Conservation (phyloP, 2,329 filamentous ascomycete genomes). For the Fusarium sarcochroum region DNA sequence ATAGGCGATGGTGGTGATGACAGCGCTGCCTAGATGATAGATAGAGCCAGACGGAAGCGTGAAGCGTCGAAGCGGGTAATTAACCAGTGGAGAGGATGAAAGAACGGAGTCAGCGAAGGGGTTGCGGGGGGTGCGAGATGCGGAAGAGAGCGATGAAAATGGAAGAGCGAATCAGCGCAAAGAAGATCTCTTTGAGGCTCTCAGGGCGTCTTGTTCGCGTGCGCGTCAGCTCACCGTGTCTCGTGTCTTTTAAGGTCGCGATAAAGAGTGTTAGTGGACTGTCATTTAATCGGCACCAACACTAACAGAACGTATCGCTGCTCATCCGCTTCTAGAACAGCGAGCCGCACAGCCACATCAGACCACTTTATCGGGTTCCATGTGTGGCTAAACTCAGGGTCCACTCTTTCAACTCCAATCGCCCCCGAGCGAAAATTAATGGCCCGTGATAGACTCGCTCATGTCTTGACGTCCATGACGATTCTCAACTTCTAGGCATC, state of each 20-base stretch:
- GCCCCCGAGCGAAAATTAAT: constrained; percentile 44
- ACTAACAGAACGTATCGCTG: not conserved
- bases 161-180: constrained; percentile 29
- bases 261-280: constrained; percentile 24
- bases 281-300: not conserved
- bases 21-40: constrained; percentile 36
- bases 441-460: constrained; percentile 34
- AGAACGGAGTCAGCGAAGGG: constrained; percentile 44
- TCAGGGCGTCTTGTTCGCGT: constrained; percentile 34
- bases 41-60: constrained; percentile 42
- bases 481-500: constrained; percentile 22
- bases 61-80: constrained; percentile 39
- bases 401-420: constrained; percentile 30
- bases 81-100: constrained; percentile 43
- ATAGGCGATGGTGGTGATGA: constrained; percentile 31
- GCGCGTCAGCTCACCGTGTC: constrained; percentile 31
- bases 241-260: not conserved
- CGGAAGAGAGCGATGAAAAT: constrained; percentile 25
- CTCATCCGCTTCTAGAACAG: accelerated
- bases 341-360: constrained; percentile 14
- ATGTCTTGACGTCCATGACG: constrained; percentile 31
- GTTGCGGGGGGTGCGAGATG: constrained; percentile 31
- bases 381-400: constrained; percentile 25
- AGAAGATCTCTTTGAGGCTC: constrained; percentile 2
- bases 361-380: constrained; percentile 4